A percentile compares a stretch with the other conserved stretches of the same genome.
Conservation (phyloP, 1,139 yeast genomes). For the Geotrichum cucujoidarum region DNA sequence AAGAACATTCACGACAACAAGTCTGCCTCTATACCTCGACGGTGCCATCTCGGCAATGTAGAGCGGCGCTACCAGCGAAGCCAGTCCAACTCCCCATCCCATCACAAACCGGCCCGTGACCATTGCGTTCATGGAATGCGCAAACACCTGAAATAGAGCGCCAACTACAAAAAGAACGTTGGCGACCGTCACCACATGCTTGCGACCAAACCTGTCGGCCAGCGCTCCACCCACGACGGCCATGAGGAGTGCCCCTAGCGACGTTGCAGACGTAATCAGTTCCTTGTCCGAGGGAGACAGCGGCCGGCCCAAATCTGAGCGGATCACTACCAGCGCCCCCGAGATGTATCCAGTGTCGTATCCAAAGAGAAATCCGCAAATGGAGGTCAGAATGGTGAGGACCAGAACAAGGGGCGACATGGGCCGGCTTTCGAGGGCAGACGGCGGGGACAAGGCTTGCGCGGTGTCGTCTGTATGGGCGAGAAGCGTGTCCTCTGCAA, state of each 20-base stretch:
- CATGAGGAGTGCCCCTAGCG: slow-evolving; percentile 83
- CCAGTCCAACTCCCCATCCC: slow-evolving; percentile 96
- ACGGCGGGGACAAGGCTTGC: not conserved
- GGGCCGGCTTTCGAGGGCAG: slow-evolving; percentile 8
- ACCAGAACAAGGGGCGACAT: slow-evolving; percentile 55
- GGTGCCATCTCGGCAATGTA: slow-evolving; percentile 93
- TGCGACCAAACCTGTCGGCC: slow-evolving; percentile 81
- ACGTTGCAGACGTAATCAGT: slow-evolving; percentile 89
- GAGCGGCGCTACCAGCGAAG: slow-evolving; percentile 84
- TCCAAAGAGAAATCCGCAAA: slow-evolving; percentile 94
- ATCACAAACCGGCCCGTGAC: slow-evolving; percentile 81
- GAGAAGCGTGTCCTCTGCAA: not conserved
- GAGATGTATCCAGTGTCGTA: slow-evolving; percentile 96
- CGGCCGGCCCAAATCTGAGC: slow-evolving; percentile 48
- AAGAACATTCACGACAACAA: slow-evolving; percentile 51
- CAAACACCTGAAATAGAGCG: slow-evolving; percentile 73
- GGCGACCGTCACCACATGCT: slow-evolving; percentile 71
- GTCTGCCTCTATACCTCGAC: slow-evolving; percentile 81
- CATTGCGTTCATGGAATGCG: slow-evolving; percentile 85
- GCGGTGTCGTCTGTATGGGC: not conserved
- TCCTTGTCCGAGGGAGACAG: slow-evolving; percentile 77
- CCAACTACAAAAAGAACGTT: slow-evolving; percentile 77
- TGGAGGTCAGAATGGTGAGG: slow-evolving; percentile 73
- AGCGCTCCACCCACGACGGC: slow-evolving; percentile 69
- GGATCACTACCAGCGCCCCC: slow-evolving; percentile 80